Evolutionary conservation across 169 alveolate species (phyloP).

Genomic region (Eimeria tenella): DNA sequence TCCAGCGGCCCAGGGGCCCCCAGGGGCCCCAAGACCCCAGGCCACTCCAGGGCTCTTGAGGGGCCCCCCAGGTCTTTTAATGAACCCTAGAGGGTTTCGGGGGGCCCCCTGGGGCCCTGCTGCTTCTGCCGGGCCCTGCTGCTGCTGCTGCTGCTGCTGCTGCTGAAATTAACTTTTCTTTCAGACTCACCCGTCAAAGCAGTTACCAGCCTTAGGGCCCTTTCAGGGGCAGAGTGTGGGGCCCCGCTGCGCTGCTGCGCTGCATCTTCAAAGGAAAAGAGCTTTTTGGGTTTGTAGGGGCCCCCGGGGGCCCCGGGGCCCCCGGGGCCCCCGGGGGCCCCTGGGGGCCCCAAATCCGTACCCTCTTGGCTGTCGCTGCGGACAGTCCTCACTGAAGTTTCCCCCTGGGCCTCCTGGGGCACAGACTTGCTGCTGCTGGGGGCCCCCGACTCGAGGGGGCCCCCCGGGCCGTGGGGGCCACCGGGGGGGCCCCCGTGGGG

Average conservation of each 20-base stretch:
- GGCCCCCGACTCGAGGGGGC: background rate
- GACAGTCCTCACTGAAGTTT: background rate
- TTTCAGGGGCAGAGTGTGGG: background rate
- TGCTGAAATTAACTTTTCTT: background rate
- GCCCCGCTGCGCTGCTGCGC: background rate
- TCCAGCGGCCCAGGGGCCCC: too few species aligned
- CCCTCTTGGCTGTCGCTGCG: background rate
- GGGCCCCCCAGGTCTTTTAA: too few species aligned
- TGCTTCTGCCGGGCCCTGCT: background rate
- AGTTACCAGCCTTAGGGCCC: background rate
- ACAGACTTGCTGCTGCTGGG: background rate
- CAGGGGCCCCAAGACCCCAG: too few species aligned
- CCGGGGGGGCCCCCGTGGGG: too few species aligned
- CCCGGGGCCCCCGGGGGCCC: background rate
- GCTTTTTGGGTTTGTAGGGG: background rate
- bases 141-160: constrained; percentile 5
- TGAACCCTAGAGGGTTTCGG: too few species aligned
- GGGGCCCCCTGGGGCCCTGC: background rate
- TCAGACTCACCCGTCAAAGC: background rate
- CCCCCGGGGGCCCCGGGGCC: background rate
- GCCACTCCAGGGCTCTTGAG: too few species aligned
- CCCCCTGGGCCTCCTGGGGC: background rate
- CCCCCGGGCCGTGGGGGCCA: background rate
- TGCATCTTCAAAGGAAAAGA: background rate
- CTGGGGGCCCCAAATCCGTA: too few species aligned